These are phyloP conservation scores for Smittium mucronatum DNA, from an alignment of 371 early-diverging fungal genomes.

Conservation along the genomic window DNA sequence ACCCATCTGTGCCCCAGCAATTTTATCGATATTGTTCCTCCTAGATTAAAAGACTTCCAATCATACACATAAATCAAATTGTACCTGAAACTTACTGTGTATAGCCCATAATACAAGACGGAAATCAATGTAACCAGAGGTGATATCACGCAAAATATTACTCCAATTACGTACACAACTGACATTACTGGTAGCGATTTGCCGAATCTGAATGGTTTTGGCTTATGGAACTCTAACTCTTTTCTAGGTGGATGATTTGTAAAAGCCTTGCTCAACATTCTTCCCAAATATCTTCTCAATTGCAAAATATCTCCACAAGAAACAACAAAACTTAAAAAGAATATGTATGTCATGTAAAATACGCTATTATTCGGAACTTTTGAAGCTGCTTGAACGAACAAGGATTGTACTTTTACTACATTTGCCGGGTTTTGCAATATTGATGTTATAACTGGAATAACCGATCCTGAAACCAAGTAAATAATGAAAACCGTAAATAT, in stretches of 20 bases:
- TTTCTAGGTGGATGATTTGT: conserved; percentile 54
- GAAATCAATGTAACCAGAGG: conserved; percentile 62
- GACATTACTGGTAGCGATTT: conserved; percentile 35
- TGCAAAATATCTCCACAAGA: conserved; percentile 49
- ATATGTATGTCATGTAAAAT: conserved; percentile 70
- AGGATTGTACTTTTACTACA: conserved; percentile 7
- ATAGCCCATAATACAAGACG: conserved; percentile 46
- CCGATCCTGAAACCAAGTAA: conserved; percentile 51
- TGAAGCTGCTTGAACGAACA: conserved; percentile 15
- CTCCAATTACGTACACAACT: conserved; percentile 45
- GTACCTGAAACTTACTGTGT: conserved; percentile 52
- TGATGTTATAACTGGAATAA: conserved; percentile 34
- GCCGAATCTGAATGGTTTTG: conserved; percentile 20
- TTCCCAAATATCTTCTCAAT: conserved; percentile 43
- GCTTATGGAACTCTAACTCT: conserved; percentile 35
- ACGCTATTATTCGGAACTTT: conserved; percentile 48
- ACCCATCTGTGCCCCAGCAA: conserved; percentile 17
- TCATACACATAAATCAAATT: conserved; percentile 59
- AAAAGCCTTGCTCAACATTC: conserved; percentile 37
- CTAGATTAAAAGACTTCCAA: conserved; percentile 35
- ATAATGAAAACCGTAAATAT: conserved; percentile 63
- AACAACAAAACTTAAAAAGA: conserved; percentile 47
- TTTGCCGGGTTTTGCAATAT: conserved; percentile 16
- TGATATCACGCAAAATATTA: conserved; percentile 57
- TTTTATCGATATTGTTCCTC: conserved; percentile 32